phyloP scores from a whole-genome alignment of 164 flowering plant genomes.

The Tinospora cordifolia region DNA sequence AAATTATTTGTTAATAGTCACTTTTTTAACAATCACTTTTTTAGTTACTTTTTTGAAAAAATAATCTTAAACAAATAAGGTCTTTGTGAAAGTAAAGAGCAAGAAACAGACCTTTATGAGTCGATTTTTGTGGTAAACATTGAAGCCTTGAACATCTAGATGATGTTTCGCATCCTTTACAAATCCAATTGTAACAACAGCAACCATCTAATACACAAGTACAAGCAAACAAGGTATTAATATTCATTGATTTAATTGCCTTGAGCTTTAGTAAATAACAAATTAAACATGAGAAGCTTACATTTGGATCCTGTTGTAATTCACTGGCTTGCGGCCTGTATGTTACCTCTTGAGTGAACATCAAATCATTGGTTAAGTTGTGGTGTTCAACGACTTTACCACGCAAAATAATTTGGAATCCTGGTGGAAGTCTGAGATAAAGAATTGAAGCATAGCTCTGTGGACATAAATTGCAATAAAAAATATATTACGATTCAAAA shows the following conservation, averaged over 20 bases:
- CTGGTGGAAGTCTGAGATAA: too few relatives aligned
- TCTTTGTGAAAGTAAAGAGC: neutral
- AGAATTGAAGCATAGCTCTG: too few relatives aligned
- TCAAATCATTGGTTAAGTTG: slow-evolving; percentile 88
- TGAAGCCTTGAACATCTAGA: slow-evolving; percentile 91
- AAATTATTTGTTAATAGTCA: too few relatives aligned
- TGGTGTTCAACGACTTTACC: slow-evolving; percentile 90
- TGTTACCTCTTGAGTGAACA: slow-evolving; percentile 48
- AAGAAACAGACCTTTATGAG: slow-evolving; percentile 64
- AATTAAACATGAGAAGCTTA: slow-evolving; percentile 3
- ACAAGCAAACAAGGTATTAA: slow-evolving; percentile 15
- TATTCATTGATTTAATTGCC: too few relatives aligned
- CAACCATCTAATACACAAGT: slow-evolving; percentile 45
- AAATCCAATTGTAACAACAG: slow-evolving; percentile 83
- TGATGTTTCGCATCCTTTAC: slow-evolving; percentile 87
- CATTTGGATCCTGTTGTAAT: slow-evolving; percentile 47
- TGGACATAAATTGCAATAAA: too few relatives aligned
- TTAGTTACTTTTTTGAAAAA: too few relatives aligned
- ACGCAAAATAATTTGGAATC: slow-evolving; percentile 70
- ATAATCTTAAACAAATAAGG: too few relatives aligned
- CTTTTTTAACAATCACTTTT: too few relatives aligned
- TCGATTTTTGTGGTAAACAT: slow-evolving; percentile 92
- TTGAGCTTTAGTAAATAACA: too few relatives aligned
- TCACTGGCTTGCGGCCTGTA: slow-evolving; percentile 67
- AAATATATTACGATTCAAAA: too few relatives aligned